These are phyloP conservation scores for Euphorbia tirucalli DNA, from an alignment of 345 rosid genomes.

Conservation along the genomic window DNA sequence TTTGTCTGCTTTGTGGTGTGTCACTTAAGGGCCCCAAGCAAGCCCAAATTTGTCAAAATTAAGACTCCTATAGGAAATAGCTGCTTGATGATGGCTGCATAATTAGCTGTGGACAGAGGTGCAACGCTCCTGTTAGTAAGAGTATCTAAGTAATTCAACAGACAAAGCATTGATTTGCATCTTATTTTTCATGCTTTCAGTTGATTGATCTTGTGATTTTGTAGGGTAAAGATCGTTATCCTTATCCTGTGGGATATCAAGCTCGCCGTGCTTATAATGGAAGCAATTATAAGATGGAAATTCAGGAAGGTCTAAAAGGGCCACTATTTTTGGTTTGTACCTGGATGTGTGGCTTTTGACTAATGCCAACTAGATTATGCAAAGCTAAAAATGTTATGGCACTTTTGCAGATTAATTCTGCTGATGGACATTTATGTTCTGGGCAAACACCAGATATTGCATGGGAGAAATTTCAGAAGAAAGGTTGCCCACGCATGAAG, in stretches of 20 bases:
- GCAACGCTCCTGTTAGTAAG: neutral
- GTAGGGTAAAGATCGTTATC: conserved; percentile 89
- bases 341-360: conserved; percentile 16
- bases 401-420: conserved; percentile 54
- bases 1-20: neutral
- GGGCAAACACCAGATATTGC: conserved; percentile 81
- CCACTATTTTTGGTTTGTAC: conserved; percentile 70
- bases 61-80: neutral
- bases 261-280: conserved; percentile 67
- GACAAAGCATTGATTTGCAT: neutral
- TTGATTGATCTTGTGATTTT: conserved; percentile 7
- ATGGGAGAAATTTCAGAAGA: conserved; percentile 84
- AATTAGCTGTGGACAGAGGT: neutral
- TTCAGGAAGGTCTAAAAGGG: conserved; percentile 74
- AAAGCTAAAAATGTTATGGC: neutral
- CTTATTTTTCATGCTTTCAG: neutral
- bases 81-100: neutral
- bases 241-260: conserved; percentile 84
- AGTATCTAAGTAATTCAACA: neutral
- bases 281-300: conserved; percentile 57
- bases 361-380: conserved; percentile 4
- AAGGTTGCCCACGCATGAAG: conserved; percentile 43
- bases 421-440: conserved; percentile 54
- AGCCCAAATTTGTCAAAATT: neutral
- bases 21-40: neutral